These are phyloP conservation scores for Quercus glauca DNA, from an alignment of 306 rosid species.

Conservation along the genomic window DNA sequence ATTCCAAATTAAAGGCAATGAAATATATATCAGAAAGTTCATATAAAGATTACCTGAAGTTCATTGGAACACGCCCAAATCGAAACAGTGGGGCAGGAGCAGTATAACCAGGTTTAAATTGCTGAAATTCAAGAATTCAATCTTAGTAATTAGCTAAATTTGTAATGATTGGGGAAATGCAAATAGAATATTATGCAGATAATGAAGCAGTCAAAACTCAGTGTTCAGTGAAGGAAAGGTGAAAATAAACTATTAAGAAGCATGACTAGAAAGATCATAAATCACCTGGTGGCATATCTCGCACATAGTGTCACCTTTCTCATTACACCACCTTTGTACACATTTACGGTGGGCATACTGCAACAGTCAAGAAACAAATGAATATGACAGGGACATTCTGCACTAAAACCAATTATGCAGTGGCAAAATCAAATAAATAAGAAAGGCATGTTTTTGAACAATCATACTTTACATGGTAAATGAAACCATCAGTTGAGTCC, in stretches of 20 bases:
- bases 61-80: slow-evolving; percentile 90
- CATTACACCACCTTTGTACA: slow-evolving; percentile 93
- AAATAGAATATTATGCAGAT: background rate
- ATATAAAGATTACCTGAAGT: slow-evolving; percentile 64
- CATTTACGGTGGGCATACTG: slow-evolving; percentile 97
- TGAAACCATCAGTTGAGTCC: too few species aligned
- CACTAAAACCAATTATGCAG: background rate
- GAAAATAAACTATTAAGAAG: slow-evolving; percentile 3
- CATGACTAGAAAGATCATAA: background rate
- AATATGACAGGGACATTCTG: background rate
- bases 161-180: background rate
- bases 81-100: slow-evolving; percentile 87
- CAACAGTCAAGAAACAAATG: slow-evolving; percentile 25
- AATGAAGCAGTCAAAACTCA: background rate
- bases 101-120: slow-evolving; percentile 82
- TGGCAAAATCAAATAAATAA: background rate
- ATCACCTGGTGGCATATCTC: slow-evolving; percentile 97
- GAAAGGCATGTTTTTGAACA: background rate
- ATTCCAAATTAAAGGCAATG: background rate
- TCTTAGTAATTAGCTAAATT: background rate
- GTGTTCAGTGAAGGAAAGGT: background rate
- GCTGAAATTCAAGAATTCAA: slow-evolving; percentile 42
- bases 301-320: slow-evolving; percentile 87
- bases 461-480: too few species aligned
- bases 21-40: background rate